A percentile compares a stretch with the other conserved stretches of the same genome.
These are phyloP conservation scores for Stromatinia cepivora DNA, from an alignment of 2,329 filamentous ascomycete species.

Conservation along the genomic window DNA sequence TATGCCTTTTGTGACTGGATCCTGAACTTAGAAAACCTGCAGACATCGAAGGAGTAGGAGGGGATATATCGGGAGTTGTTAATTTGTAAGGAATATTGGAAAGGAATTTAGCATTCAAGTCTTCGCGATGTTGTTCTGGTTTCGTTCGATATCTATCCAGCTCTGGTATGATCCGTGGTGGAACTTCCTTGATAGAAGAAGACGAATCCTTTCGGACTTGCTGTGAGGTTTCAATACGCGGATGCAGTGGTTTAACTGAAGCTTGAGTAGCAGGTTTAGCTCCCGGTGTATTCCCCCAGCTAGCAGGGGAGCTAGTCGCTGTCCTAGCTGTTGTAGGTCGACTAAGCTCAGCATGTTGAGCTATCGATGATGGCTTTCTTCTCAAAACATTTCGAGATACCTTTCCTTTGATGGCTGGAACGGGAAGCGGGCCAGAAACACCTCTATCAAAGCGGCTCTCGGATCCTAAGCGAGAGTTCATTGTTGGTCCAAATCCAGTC, in stretches of 20 bases:
- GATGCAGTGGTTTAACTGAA: neutral
- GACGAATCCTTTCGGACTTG: constrained; percentile 35
- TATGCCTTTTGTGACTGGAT: constrained; percentile 45
- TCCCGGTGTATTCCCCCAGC: constrained; percentile 27
- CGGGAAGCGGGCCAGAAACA: neutral
- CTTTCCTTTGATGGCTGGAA: constrained; percentile 35
- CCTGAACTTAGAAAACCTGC: constrained; percentile 34
- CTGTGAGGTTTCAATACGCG: constrained; percentile 39
- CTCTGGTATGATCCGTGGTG: constrained; percentile 53
- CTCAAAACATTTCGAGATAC: constrained; percentile 48
- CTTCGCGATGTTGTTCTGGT: constrained; percentile 42
- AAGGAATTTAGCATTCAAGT: constrained; percentile 39
- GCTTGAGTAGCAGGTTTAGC: constrained; percentile 17
- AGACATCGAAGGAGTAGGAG: constrained; percentile 65
- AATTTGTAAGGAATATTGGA: constrained; percentile 56
- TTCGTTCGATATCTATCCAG: constrained; percentile 60
- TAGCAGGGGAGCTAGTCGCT: constrained; percentile 30
- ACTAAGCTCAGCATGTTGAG: constrained; percentile 42
- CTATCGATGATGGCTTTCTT: constrained; percentile 52
- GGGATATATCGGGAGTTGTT: constrained; percentile 64
- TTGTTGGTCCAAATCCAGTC: constrained; percentile 25
- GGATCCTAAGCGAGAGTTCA: constrained; percentile 34
- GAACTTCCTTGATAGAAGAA: constrained; percentile 28
- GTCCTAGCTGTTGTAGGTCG: constrained; percentile 33
- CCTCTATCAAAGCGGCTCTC: constrained; percentile 28